Base-by-base conservation (phyloP, 257 asterid genomes). In the Solanum rostratum region DNA sequence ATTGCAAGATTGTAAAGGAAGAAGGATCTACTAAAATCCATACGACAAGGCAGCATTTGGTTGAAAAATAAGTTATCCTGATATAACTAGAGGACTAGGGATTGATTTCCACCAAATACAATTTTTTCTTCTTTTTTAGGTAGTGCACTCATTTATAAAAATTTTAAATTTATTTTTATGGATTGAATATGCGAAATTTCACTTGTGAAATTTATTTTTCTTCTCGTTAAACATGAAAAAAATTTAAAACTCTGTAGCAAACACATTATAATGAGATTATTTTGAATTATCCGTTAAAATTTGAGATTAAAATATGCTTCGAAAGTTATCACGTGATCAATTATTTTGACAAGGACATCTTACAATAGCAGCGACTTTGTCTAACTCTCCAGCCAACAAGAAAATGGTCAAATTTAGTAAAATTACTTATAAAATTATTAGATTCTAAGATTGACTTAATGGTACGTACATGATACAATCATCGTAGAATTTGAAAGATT, bases 141-240 rank as follows among this genome's bases (percentile, higher is more conserved):
- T 18, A 53, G 0, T 1, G 60, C 18, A 18, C 19, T 0, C 3
- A 0, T 6, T 16, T 18, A 53, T 18, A 18, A 7, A 53, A 18
- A 53, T 16, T 18, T 10, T 16, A 53, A 53, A 18, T 16, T 53
- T n/a, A 16, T n/a, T n/a, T 6, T 7, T 39, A 39, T 39, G 9
- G 45, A 39, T 39, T 1, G 1, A 6, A 41, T 1, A 18, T 19
- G 2, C 18, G 10, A 2, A 1, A 54, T 55, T 2, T 55, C 13
- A 10, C 9, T 55, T 55, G 12, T 53, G 19, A 16, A 53, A 53
- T 41, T 41, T 41, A 41, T 7, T 41, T 15, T 16, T 16, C 18
- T 2, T 18, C 18, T 6, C 1, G 6, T n/a, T 3, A n/a, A 22
- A 22, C 0, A 59, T n/a, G 0, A n/a, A 10, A n/a, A n/a, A 14